These are phyloP conservation scores for Pseudogymnoascus verrucosus DNA, from an alignment of 2,329 filamentous ascomycete genomes.

Conservation along the genomic window DNA sequence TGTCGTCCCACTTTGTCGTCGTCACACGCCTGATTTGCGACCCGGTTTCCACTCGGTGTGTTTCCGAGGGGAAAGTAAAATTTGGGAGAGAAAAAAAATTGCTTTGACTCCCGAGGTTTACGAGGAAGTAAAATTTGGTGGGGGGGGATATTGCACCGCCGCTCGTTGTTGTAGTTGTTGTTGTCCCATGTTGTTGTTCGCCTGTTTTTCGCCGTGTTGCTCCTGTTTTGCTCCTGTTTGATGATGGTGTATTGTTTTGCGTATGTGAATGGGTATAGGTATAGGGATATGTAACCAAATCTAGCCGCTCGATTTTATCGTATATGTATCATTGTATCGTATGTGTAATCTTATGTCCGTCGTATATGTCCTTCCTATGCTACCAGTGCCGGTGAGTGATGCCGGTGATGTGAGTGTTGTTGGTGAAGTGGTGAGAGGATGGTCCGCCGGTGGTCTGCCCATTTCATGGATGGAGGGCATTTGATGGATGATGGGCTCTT, in stretches of 20 bases:
- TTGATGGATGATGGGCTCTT: background rate
- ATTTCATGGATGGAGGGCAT: background rate
- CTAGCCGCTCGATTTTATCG: background rate
- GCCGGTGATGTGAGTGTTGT: background rate
- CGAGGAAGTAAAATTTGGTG: background rate
- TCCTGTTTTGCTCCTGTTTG: background rate
- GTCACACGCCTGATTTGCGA: background rate
- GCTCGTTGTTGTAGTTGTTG: background rate
- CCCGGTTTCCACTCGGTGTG: background rate
- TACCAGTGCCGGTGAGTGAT: background rate
- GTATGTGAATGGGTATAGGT: conserved; percentile 5
- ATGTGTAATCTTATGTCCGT: background rate
- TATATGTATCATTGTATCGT: background rate
- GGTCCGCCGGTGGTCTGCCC: background rate
- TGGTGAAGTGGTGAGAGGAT: background rate
- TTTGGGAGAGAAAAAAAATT: background rate
- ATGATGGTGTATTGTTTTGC: background rate
- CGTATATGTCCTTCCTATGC: background rate
- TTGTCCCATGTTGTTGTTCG: background rate
- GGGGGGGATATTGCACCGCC: background rate
- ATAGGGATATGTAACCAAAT: background rate
- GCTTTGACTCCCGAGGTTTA: background rate
- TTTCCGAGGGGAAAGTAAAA: background rate
- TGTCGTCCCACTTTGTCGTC: too few species aligned
- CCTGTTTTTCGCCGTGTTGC: background rate